Percentiles rank a stretch among this genome's conserved stretches.
These are phyloP conservation scores for Eucalyptus sideroxylon DNA, from an alignment of 345 rosid species.

Conservation along the genomic window DNA sequence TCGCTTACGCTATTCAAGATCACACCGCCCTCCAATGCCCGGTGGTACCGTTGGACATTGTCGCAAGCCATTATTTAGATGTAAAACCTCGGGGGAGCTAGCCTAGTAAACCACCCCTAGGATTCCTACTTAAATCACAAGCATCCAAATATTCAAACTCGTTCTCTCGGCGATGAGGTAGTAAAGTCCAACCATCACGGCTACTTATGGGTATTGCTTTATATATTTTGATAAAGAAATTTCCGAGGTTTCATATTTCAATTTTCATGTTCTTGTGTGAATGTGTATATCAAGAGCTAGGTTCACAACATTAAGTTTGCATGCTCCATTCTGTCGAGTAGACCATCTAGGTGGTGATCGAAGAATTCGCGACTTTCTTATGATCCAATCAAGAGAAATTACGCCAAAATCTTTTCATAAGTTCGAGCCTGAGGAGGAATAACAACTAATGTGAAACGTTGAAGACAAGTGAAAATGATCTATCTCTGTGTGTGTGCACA, in stretches of 20 bases:
- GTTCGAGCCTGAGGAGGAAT: not conserved
- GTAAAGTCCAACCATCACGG: too few species aligned
- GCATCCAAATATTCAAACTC: rapidly evolving
- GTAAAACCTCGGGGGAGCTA: rapidly evolving
- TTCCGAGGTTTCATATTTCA: not conserved
- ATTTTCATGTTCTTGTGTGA: not conserved
- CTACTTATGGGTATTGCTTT: not conserved
- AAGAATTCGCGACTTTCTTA: not conserved
- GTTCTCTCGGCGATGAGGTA: too few species aligned
- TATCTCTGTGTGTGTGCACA: not conserved
- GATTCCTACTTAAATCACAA: rapidly evolving
- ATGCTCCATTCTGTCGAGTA: not conserved
- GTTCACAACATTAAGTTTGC: not conserved
- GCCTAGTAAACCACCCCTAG: rapidly evolving
- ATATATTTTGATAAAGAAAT: not conserved
- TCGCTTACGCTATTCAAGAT: too few species aligned
- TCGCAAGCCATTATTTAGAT: too few species aligned
- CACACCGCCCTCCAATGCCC: too few species aligned
- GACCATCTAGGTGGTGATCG: not conserved
- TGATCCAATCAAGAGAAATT: not conserved
- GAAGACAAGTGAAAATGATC: not conserved
- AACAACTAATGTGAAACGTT: not conserved
- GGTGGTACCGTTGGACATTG: rapidly evolving
- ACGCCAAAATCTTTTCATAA: not conserved
- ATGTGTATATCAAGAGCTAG: not conserved